Base-by-base conservation (phyloP, 345 rosid genomes). In the Citrus medica region DNA sequence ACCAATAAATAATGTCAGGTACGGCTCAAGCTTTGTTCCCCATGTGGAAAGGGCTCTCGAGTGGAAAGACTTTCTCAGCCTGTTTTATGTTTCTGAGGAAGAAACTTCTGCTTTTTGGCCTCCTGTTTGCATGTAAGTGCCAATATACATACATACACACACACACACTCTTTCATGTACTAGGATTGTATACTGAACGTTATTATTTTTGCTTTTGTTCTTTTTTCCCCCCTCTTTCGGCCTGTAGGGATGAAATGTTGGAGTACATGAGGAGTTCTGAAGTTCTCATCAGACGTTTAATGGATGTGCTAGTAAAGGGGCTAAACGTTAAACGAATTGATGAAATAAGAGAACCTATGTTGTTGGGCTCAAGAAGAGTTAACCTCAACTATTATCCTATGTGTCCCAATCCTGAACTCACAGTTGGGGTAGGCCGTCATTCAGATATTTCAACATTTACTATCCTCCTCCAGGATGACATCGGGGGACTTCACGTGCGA, bases 41-140 rank as follows among this genome's bases (percentile, higher is more conserved):
- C 76, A 66, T 16, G 87, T 80, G 0, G 90, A 87, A 80, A 81
- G 78, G 73, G 90, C 87, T 67, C 76, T 89, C 2, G 89, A 86
- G 82, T 89, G 89, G 92, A 87, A 87, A 82, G 92, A 89, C 75
- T 87, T 81, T 42, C 88, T 87, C 6, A 86, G 89, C 72, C 87
- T 89, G 77, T 83, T 85, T 78, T 87, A 83, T 58, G 87, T 84
- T 38, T 85, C 90, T 9, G 88, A 85, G 10, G 85, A 83, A 10
- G 87, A 85, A 67, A 82, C 89, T 48, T 71, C 82, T 68, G 74
- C 86, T 56, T 71, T 80, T 6, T 87, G 89, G 89, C 90, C 90
- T 80, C 74, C 81, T 59, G 76, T 65, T 16, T 85, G 88, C 89
- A 86, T 76, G 87, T 83, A 67, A 66, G 42, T 3, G 13, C 12